Conservation (phyloP, 441 rosid genomes). For the Rhodomyrtus psidioides region DNA sequence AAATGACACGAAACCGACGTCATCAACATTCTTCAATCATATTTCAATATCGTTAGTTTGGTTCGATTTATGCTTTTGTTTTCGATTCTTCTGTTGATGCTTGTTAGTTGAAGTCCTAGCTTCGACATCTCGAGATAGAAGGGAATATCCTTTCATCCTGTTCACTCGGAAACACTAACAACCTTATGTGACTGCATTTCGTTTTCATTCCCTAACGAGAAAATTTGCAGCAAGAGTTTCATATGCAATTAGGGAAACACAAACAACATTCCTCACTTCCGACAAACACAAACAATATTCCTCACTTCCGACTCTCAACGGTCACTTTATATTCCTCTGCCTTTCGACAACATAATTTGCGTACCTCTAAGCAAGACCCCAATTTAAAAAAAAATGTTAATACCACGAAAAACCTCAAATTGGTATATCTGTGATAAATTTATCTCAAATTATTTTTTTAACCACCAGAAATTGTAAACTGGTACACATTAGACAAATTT, state of each 20-base stretch:
- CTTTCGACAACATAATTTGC: neutral
- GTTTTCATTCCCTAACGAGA: neutral
- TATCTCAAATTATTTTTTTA: too few species aligned
- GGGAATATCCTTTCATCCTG: neutral
- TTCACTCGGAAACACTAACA: neutral
- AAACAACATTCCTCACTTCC: too few species aligned
- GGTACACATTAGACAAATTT: too few species aligned
- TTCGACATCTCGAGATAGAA: neutral
- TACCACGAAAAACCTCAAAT: too few species aligned
- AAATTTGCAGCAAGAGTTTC: neutral
- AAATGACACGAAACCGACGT: neutral
- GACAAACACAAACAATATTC: too few species aligned
- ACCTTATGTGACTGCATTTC: neutral
- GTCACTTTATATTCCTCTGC: too few species aligned
- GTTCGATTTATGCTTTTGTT: neutral
- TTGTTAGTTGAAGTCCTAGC: neutral
- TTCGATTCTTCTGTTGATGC: neutral
- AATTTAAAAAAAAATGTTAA: too few species aligned
- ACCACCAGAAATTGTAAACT: too few species aligned
- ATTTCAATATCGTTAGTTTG: neutral
- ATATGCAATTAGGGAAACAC: neutral
- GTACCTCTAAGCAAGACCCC: neutral
- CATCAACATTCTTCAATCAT: neutral
- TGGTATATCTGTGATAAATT: too few species aligned
- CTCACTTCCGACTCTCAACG: too few species aligned